Percentiles rank a stretch among this genome's conserved stretches.
phyloP scores from a whole-genome alignment of 129 eudicot genomes.

The Dittrichia graveolens region DNA sequence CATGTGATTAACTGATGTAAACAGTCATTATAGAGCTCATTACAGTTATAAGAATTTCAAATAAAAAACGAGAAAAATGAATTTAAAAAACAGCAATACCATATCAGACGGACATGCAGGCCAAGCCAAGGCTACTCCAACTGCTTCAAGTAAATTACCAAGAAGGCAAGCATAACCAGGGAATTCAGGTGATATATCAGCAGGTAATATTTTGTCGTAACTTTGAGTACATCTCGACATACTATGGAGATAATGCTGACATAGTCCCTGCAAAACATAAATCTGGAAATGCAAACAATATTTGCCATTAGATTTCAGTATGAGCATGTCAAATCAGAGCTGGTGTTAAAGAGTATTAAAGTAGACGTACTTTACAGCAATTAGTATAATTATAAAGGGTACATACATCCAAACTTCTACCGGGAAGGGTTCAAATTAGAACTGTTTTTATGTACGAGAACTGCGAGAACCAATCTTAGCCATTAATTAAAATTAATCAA shows the following conservation, averaged over 20 bases:
- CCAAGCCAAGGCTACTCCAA: conserved; percentile 65
- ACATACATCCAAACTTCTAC: too few species aligned
- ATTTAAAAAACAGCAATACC: conserved; percentile 47
- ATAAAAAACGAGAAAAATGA: neutral
- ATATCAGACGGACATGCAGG: conserved; percentile 64
- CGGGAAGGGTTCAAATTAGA: too few species aligned
- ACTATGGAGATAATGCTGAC: conserved; percentile 68
- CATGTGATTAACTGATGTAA: too few species aligned
- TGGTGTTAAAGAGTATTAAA: neutral
- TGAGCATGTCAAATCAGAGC: conserved; percentile 21
- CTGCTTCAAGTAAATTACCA: conserved; percentile 81
- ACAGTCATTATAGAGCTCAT: neutral
- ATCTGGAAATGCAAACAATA: conserved; percentile 48
- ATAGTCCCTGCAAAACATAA: conserved; percentile 50
- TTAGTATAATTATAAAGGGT: too few species aligned
- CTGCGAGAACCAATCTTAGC: too few species aligned
- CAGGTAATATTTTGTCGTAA: conserved; percentile 61
- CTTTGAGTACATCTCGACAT: conserved; percentile 60
- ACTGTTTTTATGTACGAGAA: too few species aligned
- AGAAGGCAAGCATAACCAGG: conserved; percentile 96
- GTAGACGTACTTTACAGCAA: too few species aligned
- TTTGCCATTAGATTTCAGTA: conserved; percentile 22
- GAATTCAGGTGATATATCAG: conserved; percentile 67
- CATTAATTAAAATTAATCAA: too few species aligned
- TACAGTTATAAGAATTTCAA: neutral